Conservation (phyloP, 2,329 filamentous ascomycete species). For the Raffaelea deltoideospora region DNA sequence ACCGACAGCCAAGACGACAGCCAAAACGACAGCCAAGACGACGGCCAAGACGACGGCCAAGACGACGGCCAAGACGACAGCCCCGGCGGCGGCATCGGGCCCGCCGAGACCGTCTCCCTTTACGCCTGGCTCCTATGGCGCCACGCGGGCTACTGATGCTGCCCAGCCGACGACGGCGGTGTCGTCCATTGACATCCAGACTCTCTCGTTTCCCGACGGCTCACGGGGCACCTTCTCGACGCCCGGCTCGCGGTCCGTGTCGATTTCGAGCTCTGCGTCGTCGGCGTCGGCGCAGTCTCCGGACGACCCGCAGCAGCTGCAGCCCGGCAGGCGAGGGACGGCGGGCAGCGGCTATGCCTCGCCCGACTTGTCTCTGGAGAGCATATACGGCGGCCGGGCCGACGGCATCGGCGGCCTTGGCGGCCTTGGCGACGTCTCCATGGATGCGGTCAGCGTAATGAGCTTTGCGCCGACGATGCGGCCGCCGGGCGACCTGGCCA, state of each 20-base stretch:
- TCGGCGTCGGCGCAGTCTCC: constrained; percentile 13
- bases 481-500: constrained; percentile 59
- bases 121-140: constrained; percentile 32
- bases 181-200: constrained; percentile 67
- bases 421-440: constrained; percentile 33
- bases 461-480: constrained; percentile 51
- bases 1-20: no score
- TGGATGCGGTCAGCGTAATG: constrained; percentile 51
- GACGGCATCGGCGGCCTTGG: constrained; percentile 9
- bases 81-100: no score
- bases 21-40: neutral
- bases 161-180: constrained; percentile 61
- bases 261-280: constrained; percentile 24
- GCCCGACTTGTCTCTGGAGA: constrained; percentile 13
- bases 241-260: constrained; percentile 18
- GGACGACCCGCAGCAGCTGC: constrained; percentile 1
- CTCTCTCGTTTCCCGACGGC: constrained; percentile 56
- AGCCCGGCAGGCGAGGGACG: constrained; percentile 6
- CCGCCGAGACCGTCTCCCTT: no score
- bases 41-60: no score
- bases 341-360: constrained; percentile 24
- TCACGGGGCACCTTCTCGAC: constrained; percentile 47
- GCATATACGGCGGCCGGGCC: neutral
- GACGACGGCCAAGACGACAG: no score
- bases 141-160: constrained; percentile 21